phyloP scores from a whole-genome alignment of 2,329 filamentous ascomycete genomes.

The Trichophyton benhamiae region DNA sequence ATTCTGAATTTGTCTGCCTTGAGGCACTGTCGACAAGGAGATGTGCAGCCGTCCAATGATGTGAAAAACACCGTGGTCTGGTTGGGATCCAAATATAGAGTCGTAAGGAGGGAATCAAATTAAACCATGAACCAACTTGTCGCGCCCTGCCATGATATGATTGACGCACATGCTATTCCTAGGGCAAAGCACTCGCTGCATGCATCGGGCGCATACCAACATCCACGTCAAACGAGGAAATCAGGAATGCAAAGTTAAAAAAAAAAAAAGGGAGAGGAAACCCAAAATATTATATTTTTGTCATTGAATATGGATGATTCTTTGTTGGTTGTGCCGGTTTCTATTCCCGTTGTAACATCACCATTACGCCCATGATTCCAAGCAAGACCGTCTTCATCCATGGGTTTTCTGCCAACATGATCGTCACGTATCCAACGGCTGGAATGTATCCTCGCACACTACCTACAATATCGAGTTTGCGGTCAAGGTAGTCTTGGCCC shows the following conservation, averaged over 20 bases:
- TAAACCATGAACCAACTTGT: background rate
- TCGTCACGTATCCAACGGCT: slow-evolving; percentile 93
- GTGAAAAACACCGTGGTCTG: background rate
- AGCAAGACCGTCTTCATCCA: slow-evolving; percentile 95
- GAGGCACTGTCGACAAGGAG: background rate
- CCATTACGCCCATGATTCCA: slow-evolving; percentile 86
- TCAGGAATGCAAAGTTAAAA: background rate
- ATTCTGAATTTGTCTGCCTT: background rate
- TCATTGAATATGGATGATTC: background rate
- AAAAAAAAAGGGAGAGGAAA: background rate
- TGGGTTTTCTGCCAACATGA: slow-evolving; percentile 85
- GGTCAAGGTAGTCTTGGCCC: slow-evolving; percentile 74
- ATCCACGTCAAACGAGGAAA: background rate
- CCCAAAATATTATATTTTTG: background rate
- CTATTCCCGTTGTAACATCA: slow-evolving; percentile 82
- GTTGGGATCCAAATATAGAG: background rate
- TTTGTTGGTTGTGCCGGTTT: background rate
- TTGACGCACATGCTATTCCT: background rate
- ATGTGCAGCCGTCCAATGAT: background rate
- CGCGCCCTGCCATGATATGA: background rate
- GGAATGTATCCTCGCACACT: slow-evolving; percentile 86
- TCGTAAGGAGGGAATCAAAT: background rate
- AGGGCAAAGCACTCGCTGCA: background rate
- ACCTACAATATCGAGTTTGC: slow-evolving; percentile 76
- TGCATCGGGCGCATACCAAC: background rate